These are phyloP conservation scores for Penicillium dipodomyicola DNA, from an alignment of 495 filamentous ascomycete genomes.

Conservation along the genomic window DNA sequence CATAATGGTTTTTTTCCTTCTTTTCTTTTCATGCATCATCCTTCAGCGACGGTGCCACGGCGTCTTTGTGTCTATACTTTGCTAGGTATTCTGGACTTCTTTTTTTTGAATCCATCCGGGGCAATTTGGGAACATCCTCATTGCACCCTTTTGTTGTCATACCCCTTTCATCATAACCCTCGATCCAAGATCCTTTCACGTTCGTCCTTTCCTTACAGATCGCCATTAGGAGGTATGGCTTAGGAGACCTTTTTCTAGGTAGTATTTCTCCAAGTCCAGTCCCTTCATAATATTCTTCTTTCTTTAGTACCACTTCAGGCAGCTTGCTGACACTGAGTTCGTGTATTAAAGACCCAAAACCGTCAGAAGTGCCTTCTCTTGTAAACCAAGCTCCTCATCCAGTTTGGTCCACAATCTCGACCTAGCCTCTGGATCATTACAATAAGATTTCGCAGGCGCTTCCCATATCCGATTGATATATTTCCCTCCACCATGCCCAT, in stretches of 20 bases:
- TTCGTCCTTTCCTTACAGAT: neutral
- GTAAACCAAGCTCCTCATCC: conserved; percentile 18
- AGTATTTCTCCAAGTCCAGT: neutral
- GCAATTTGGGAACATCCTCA: neutral
- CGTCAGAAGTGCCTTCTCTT: conserved; percentile 18
- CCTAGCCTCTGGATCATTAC: conserved; percentile 15
- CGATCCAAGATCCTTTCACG: neutral
- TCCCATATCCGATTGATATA: conserved; percentile 35
- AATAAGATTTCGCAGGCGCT: conserved; percentile 10
- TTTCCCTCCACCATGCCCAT: conserved; percentile 22
- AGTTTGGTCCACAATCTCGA: conserved; percentile 20
- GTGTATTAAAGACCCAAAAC: conserved; percentile 6
- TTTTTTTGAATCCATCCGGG: neutral
- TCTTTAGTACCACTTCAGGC: no score
- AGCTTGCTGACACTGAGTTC: neutral
- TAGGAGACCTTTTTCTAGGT: neutral
- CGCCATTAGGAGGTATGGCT: neutral
- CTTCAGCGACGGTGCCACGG: conserved; percentile 44
- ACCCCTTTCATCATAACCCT: neutral
- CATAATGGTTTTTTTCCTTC: conserved; percentile 13
- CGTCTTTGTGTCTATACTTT: conserved; percentile 24
- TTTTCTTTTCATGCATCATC: conserved; percentile 28
- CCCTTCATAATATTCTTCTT: neutral
- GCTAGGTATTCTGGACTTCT: conserved; percentile 1
- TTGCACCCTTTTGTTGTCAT: neutral